Percentiles rank a stretch among this genome's conserved stretches.
These are phyloP conservation scores for Sordariomycetes sp. DNA, from an alignment of 2,329 filamentous ascomycete genomes.

Conservation along the genomic window DNA sequence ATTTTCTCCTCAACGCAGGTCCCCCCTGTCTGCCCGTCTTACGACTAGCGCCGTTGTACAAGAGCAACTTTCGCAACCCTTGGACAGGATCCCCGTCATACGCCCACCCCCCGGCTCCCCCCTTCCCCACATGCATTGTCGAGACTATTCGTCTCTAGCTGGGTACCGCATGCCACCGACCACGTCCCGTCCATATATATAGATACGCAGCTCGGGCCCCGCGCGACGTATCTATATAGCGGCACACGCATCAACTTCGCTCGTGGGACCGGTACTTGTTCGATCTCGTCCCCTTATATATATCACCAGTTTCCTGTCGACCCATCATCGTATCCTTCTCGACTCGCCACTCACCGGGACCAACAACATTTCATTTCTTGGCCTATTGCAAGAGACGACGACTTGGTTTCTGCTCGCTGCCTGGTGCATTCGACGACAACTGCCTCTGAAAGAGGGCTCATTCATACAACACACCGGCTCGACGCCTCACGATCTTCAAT, in stretches of 20 bases:
- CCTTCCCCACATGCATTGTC: not conserved
- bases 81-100: not conserved
- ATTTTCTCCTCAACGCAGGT: not conserved
- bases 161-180: not conserved
- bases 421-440: not conserved
- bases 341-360: not conserved
- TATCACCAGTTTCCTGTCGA: not conserved
- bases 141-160: not conserved
- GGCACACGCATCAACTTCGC: not conserved
- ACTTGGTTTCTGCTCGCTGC: not conserved
- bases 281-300: not conserved
- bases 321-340: not conserved
- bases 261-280: not conserved
- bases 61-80: not conserved
- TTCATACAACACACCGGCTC: not conserved
- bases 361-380: not conserved
- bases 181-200: not conserved
- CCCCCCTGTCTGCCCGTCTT: not conserved
- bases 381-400: not conserved
- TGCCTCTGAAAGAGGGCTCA: too few relatives aligned
- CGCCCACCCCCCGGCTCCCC: not conserved
- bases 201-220: not conserved
- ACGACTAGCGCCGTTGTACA: not conserved
- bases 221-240: not conserved
- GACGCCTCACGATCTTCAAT: not conserved